Base-by-base conservation (phyloP, 495 filamentous ascomycete species). In the Neurospora discreta region DNA sequence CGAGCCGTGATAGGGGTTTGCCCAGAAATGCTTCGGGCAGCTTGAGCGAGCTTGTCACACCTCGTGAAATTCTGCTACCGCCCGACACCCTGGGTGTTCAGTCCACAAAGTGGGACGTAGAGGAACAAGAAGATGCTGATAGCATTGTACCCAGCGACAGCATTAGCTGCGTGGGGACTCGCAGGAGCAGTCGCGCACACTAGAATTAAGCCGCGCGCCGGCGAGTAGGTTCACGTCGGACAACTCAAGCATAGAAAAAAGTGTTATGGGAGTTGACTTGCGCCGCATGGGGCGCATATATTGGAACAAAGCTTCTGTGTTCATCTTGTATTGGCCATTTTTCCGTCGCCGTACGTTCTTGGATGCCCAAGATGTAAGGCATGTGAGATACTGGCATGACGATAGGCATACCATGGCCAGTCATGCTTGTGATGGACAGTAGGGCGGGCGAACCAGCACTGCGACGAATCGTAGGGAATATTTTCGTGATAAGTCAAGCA, bases 91-190 rank as follows among this genome's bases (percentile, higher is more conserved):
- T 76, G 15, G 77, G 79, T 26, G 73, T 74, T 43, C 75, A 76
- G 41, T 71, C 74, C 8, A 70, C 52, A 0, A 72, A 52, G 18
- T 81, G 78, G 80, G 81, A 78, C 52, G 23, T 65, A 74, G 73
- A 74, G 10, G 74, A 68, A n/a, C 73, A 75, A 15, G 72, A 73
- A 36, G 78, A 83, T 42, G 77, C 73, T 5, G 80, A 77, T n/a
- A 86, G 82, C 74, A 79, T 91, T 40, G 86, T 81, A 30, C 90
- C 90, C 3, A 86, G 86, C 71, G 90, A 93, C 76, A 91, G 89
- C 75, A 86, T 91, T 60, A 91, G 89, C 76, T 88, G 89, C 75
- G 84, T 90, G 3, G 87, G 85, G 10, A 87, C 83, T 26, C 84
- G 80, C 52, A 76, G 74, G 74, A 81, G 75, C 68, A 76, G 71